Conservation (phyloP, 805 yeast genomes). For the Brettanomyces bruxellensis region DNA sequence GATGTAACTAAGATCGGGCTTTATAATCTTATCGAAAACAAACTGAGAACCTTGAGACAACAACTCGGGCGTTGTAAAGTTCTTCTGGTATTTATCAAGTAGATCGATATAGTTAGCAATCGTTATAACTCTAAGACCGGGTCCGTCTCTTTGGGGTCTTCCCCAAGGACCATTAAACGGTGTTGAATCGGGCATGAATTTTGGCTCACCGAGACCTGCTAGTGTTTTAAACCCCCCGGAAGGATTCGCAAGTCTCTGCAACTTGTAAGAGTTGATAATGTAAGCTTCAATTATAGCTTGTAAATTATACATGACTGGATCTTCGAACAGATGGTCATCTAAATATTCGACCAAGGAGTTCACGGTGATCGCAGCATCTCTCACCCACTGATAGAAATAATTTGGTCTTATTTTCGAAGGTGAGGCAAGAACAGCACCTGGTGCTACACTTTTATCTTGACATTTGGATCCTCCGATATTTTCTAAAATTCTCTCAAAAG, state of each 20-base stretch:
- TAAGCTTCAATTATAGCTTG: constrained; percentile 43
- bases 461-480: constrained; percentile 47
- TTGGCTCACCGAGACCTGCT: constrained; percentile 82
- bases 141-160: constrained; percentile 93
- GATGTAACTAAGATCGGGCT: constrained; percentile 64
- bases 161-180: constrained; percentile 75
- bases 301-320: constrained; percentile 11
- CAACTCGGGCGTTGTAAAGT: constrained; percentile 21
- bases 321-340: constrained; percentile 29
- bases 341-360: constrained; percentile 51
- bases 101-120: constrained; percentile 44
- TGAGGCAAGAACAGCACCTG: constrained; percentile 78
- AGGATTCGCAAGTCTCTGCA: constrained; percentile 62
- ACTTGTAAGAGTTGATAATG: constrained; percentile 42
- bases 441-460: constrained; percentile 30
- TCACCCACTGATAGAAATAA: constrained; percentile 83
- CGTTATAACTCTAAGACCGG: constrained; percentile 70
- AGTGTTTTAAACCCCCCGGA: constrained; percentile 52
- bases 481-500: constrained; percentile 38
- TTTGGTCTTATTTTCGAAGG: constrained; percentile 67
- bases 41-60: constrained; percentile 7
- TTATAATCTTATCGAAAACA: constrained; percentile 44
- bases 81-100: constrained; percentile 24
- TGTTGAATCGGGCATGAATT: constrained; percentile 58
- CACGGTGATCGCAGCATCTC: constrained; percentile 82